Base-by-base conservation (phyloP, 495 filamentous ascomycete genomes). In the Penicillium arizonense region DNA sequence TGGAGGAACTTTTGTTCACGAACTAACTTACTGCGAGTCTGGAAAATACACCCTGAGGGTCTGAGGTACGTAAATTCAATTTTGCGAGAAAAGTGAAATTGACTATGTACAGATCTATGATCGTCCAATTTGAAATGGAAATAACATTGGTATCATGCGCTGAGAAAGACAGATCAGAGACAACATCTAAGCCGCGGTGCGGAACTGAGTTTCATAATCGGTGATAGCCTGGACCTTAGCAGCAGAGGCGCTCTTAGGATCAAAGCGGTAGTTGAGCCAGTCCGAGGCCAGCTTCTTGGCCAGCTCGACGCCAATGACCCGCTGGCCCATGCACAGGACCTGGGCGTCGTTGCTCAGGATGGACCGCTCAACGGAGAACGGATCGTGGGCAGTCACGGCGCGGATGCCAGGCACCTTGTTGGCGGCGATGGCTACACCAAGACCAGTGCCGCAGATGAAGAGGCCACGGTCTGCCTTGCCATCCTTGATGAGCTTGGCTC, bases 361-460 rank as follows among this genome's bases (percentile, higher is more conserved):
- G 12, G 87, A 85, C 41, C 89, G 76, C 78, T 95, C 89, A 37
- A 95, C 89, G 41, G 81, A 85, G 75, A 90, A 94, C 47, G 83
- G 83, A 70, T 95, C 90, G 72, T 95, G 89, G 7, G 90, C 90
- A 30, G 89, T 95, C 32, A 95, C 90, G 16, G 90, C 90, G 37
- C 90, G 78, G 56, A 95, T 84, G 14, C 89, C 89, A 47, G 84
- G 87, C 49, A 93, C 87, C 69, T 93, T 93, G 77, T 95, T 95
- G 64, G 90, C 90, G 20, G 81, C 71, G 67, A 95, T 95, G 54
- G 90, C 89, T 9, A 95, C 90, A 4, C 90, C 90, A 24, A 95
- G 79, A 3, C 90, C 90, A 4, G 90, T 95, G 10, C 90, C 89
- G 73, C 90, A 95, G 76, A 95, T 90, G 61, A 93, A 80, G 38